These are phyloP conservation scores for Triangularia verruculosa DNA, from an alignment of 2,329 filamentous ascomycete species.

Conservation along the genomic window DNA sequence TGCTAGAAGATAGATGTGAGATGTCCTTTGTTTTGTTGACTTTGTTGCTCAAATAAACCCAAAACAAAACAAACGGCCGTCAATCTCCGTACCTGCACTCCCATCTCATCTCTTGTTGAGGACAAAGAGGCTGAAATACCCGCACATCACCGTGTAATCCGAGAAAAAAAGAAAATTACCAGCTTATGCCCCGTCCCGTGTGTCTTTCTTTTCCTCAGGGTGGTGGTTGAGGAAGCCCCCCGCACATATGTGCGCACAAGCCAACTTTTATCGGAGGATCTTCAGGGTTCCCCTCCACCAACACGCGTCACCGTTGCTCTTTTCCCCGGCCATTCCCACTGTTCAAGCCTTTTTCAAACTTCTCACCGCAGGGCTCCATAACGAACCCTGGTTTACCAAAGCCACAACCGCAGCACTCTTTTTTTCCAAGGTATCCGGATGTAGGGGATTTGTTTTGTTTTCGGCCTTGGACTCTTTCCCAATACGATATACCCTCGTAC, in stretches of 20 bases:
- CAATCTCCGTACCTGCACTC: neutral
- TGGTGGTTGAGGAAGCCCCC: neutral
- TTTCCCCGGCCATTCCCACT: neutral
- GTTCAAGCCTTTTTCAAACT: neutral
- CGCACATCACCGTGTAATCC: neutral
- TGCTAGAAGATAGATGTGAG: neutral
- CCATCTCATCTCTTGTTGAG: slow-evolving; percentile 1
- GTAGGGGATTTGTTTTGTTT: neutral
- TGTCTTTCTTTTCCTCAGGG: neutral
- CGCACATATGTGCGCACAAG: neutral
- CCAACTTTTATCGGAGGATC: neutral
- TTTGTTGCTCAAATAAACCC: slow-evolving; percentile 3
- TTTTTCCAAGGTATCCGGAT: neutral
- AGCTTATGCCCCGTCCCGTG: slow-evolving; percentile 3
- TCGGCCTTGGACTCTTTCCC: neutral
- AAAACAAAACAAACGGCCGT: slow-evolving; percentile 2
- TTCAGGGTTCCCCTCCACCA: slow-evolving; percentile 10
- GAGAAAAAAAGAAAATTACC: slow-evolving; percentile 6
- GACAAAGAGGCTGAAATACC: neutral
- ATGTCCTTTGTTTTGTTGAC: slow-evolving; percentile 9
- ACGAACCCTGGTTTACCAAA: neutral
- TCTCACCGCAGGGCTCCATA: neutral
- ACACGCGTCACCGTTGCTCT: neutral
- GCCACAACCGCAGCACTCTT: neutral
- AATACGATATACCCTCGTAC: neutral